A percentile compares a stretch with the other conserved stretches of the same genome.
phyloP scores from a whole-genome alignment of 495 filamentous ascomycete genomes.

The Amniculicola lignicola region DNA sequence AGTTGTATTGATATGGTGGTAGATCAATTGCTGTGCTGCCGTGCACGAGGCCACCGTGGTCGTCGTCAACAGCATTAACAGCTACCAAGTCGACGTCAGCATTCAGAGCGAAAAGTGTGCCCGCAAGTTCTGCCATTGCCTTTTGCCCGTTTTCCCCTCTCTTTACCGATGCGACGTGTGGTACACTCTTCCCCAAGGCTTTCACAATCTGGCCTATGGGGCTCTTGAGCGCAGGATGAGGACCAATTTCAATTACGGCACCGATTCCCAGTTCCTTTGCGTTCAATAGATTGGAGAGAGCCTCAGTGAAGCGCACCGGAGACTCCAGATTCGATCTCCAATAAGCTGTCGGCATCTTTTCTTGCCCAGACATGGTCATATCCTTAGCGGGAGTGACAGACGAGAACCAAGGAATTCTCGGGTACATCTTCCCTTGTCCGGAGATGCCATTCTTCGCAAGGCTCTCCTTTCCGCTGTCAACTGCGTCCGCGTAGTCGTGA shows the following conservation, averaged over 20 bases:
- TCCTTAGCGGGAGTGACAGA: constrained; percentile 7
- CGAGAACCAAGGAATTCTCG: not conserved
- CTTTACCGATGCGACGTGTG: not conserved
- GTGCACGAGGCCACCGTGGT: not conserved
- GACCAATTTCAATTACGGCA: constrained; percentile 25
- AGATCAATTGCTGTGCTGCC: constrained; percentile 7
- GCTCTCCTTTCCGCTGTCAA: not conserved
- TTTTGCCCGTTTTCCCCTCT: not conserved
- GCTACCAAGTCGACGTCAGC: not conserved
- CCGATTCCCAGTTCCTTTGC: not conserved
- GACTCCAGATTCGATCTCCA: constrained; percentile 21
- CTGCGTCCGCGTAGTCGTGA: not conserved
- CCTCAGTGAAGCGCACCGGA: constrained; percentile 16
- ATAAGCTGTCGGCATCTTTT: not conserved
- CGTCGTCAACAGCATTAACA: constrained; percentile 14
- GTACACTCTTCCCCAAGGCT: not conserved
- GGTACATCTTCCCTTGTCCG: not conserved
- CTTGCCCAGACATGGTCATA: not conserved
- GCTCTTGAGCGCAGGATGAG: constrained; percentile 16
- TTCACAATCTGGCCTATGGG: constrained; percentile 12
- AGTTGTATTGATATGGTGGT: constrained; percentile 19
- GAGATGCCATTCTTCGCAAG: not conserved
- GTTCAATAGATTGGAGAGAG: not conserved
- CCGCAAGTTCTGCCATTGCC: constrained; percentile 1
- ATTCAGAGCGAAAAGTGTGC: constrained; percentile 11